Evolutionary conservation across 208 protist genomes (phyloP), one percentile per base, ranked within the genome.

Genomic region (Novymonas esmeraldas): DNA sequence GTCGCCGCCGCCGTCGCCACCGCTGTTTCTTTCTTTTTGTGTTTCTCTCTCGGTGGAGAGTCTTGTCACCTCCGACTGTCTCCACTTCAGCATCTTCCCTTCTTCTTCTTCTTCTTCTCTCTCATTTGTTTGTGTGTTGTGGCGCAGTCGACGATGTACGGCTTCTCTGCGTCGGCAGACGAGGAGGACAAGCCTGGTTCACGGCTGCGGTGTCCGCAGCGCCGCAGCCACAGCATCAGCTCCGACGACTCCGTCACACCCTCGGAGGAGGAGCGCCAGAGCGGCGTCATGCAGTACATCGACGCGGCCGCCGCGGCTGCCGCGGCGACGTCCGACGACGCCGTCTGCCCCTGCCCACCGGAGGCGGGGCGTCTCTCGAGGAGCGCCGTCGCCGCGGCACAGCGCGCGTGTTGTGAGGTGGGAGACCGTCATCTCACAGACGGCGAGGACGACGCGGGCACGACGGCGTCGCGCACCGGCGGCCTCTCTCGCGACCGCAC

Each of bases 281-380:
- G 33, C 33, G 45, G 16, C 11, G 57, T 62, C 26, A 62, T 46
- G n/a, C 39, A 48, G 57, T 5, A 36, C 41, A 9, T 62, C 9
- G 28, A 49, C 20, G 57, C n/a, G 14, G 39, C 57, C 13, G 39
- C 57, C 6, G 57, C 41, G 7, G 41, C 41, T 2, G 24, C 57
- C n/a, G 57, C 28, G 57, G 42, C 57, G 26, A 36, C 2, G 18
- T 7, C 41, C 11, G 22, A 31, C 16, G 42, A 14, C 52, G 6
- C 18, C n/a, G n/a, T n/a, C n/a, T n/a, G n/a, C n/a, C n/a, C n/a
- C n/a, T n/a, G n/a, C n/a, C n/a, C n/a, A n/a, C n/a, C n/a, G n/a
- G n/a, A n/a, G n/a, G n/a, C n/a, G n/a, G n/a, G n/a, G n/a, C n/a
- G n/a, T n/a, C n/a, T n/a, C n/a, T n/a, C n/a, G n/a, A n/a, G n/a